Percentiles rank a stretch among this genome's conserved stretches.
Evolutionary conservation across 2,329 filamentous ascomycete genomes (phyloP).

Genomic region (Ophiosphaerella narmari): DNA sequence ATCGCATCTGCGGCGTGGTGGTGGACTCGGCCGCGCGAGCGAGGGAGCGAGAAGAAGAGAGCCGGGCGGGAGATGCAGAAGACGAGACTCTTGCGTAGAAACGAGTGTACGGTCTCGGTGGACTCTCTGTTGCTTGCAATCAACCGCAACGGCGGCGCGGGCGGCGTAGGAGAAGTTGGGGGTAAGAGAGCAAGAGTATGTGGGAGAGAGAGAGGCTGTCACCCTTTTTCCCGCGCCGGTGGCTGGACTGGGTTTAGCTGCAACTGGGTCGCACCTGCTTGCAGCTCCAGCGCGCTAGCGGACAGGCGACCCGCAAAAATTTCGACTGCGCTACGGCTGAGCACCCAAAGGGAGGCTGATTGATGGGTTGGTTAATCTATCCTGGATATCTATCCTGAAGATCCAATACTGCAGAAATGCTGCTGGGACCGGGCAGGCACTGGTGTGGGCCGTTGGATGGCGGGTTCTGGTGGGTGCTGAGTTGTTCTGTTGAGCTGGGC

Average conservation of each 20-base stretch:
- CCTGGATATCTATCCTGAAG: too few relatives aligned
- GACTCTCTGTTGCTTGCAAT: slow-evolving; percentile 16
- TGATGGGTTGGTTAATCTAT: too few relatives aligned
- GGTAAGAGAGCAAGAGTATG: background rate
- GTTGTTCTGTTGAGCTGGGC: too few relatives aligned
- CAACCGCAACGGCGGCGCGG: slow-evolving; percentile 4
- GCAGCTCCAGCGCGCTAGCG: background rate
- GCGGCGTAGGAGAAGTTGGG: slow-evolving; percentile 3
- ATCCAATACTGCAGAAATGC: too few relatives aligned
- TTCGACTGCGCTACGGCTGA: too few relatives aligned
- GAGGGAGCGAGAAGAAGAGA: slow-evolving; percentile 9
- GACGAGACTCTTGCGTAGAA: slow-evolving; percentile 9
- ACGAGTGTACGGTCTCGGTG: slow-evolving; percentile 35
- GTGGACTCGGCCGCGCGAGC: slow-evolving; percentile 19
- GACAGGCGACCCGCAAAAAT: background rate
- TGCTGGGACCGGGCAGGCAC: too few relatives aligned
- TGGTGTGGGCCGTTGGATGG: too few relatives aligned
- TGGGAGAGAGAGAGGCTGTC: slow-evolving; percentile 8
- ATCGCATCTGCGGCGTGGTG: slow-evolving; percentile 38
- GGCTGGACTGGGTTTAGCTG: background rate
- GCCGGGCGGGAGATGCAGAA: slow-evolving; percentile 8
- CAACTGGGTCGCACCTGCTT: background rate
- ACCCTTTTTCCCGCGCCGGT: slow-evolving; percentile 18
- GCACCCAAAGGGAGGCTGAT: too few relatives aligned
- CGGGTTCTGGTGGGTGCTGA: too few relatives aligned